A percentile compares a stretch with the other conserved stretches of the same genome.
These are phyloP conservation scores for Talaromyces piceae DNA, from an alignment of 2,329 filamentous ascomycete genomes.

Conservation along the genomic window DNA sequence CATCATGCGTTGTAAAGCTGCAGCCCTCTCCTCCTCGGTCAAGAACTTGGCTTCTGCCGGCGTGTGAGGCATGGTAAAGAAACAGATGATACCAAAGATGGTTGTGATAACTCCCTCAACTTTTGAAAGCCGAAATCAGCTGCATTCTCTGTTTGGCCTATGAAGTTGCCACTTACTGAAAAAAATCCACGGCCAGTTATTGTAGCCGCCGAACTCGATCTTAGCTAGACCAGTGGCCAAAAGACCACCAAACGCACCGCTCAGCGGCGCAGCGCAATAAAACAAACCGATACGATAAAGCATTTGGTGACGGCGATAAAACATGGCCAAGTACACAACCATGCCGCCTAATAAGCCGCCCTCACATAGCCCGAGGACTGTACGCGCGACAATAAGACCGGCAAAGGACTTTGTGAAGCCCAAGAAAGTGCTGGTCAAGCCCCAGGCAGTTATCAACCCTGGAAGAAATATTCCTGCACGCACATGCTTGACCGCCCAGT, in stretches of 20 bases:
- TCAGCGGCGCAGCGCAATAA: slow-evolving; percentile 44
- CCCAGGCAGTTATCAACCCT: background rate
- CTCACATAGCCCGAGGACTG: slow-evolving; percentile 26
- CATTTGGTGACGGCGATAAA: slow-evolving; percentile 30
- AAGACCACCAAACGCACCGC: slow-evolving; percentile 40
- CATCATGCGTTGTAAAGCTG: background rate
- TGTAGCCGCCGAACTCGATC: slow-evolving; percentile 23
- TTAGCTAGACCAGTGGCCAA: slow-evolving; percentile 20
- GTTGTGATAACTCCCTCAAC: background rate
- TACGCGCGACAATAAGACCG: slow-evolving; percentile 23
- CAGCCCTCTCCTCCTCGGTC: slow-evolving; percentile 17
- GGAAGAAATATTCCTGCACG: background rate
- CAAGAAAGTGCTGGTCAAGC: slow-evolving; percentile 13
- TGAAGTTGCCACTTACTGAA: slow-evolving; percentile 22
- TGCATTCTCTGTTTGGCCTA: too few species aligned
- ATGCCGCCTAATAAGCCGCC: slow-evolving; percentile 33
- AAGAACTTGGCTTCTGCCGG: slow-evolving; percentile 27
- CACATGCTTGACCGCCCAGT: background rate
- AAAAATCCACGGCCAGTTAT: slow-evolving; percentile 30
- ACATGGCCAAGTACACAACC: slow-evolving; percentile 23
- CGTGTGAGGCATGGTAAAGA: slow-evolving; percentile 22
- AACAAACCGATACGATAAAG: slow-evolving; percentile 36
- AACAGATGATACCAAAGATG: slow-evolving; percentile 15
- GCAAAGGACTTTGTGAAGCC: slow-evolving; percentile 24
- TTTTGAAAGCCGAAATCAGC: background rate